phyloP scores from a whole-genome alignment of 306 rosid genomes.

The Spatholobus suberectus region DNA sequence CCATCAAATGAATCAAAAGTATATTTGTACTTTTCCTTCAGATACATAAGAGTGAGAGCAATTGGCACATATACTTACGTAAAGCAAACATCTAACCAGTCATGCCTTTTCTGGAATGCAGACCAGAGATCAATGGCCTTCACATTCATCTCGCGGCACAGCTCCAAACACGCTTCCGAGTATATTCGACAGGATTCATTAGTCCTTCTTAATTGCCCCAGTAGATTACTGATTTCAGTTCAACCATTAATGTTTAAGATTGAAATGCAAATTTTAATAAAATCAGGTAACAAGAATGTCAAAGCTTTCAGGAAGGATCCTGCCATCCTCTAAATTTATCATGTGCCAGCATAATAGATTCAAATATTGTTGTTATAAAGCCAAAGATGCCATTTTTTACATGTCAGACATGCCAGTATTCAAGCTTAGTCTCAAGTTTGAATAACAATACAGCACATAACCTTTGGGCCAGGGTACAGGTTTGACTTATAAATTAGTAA shows the following conservation, averaged over 20 bases:
- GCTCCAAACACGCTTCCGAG: slow-evolving; percentile 77
- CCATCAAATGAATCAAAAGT: neutral
- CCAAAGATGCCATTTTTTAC: neutral
- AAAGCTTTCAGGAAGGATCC: neutral
- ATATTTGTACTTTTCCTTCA: neutral
- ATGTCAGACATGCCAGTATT: neutral
- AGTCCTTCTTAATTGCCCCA: slow-evolving; percentile 41
- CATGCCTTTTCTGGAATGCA: slow-evolving; percentile 65
- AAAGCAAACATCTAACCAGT: slow-evolving; percentile 72
- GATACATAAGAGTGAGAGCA: neutral
- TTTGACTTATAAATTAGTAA: neutral
- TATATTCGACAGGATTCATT: slow-evolving; percentile 62
- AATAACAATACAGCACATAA: neutral
- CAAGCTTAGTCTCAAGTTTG: neutral
- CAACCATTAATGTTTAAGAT: slow-evolving; percentile 28
- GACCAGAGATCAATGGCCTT: slow-evolving; percentile 72
- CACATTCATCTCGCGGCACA: slow-evolving; percentile 66
- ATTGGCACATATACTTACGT: slow-evolving; percentile 52
- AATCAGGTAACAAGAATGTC: neutral
- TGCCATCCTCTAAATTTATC: neutral
- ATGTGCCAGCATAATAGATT: neutral
- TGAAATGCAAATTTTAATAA: neutral
- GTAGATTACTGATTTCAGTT: slow-evolving; percentile 21
- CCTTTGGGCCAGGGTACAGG: neutral
- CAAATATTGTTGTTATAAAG: neutral